Evolutionary conservation across 768 basidiomycete genomes (phyloP).

Genomic region (Pleurotus sapidus): DNA sequence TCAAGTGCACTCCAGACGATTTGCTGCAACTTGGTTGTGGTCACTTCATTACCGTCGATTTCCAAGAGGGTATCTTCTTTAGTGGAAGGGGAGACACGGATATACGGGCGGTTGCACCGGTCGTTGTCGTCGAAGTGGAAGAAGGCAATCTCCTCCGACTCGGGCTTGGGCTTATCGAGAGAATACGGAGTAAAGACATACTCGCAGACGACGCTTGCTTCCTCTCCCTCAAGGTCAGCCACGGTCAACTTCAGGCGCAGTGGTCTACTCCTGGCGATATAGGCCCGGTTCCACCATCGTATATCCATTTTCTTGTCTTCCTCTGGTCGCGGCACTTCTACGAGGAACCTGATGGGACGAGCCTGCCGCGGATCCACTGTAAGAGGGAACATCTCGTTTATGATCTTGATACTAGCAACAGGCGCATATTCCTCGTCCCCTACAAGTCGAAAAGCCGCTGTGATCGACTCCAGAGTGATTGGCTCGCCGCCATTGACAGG

Average conservation of each 20-base stretch:
- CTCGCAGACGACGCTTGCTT: constrained; percentile 35
- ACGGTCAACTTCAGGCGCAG: constrained; percentile 32
- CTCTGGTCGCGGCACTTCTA: constrained; percentile 27
- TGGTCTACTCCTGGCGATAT: constrained; percentile 29
- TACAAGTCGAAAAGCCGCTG: constrained; percentile 31
- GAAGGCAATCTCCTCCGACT: constrained; percentile 22
- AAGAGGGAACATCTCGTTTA: constrained; percentile 24
- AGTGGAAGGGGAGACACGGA: constrained; percentile 21
- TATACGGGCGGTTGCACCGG: constrained; percentile 18
- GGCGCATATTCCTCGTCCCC: constrained; percentile 31
- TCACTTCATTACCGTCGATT: constrained; percentile 21
- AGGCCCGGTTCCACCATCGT: constrained; percentile 31
- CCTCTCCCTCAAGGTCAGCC: constrained; percentile 35
- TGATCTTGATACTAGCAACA: constrained; percentile 22
- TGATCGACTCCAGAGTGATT: constrained; percentile 30
- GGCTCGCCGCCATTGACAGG: constrained; percentile 26
- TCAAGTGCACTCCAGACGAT: constrained; percentile 33
- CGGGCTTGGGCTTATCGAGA: constrained; percentile 20
- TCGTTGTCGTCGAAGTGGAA: constrained; percentile 33
- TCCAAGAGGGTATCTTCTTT: constrained; percentile 16
- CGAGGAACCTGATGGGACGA: constrained; percentile 25
- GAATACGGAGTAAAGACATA: constrained; percentile 30
- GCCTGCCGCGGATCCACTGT: constrained; percentile 37
- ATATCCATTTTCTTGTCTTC: constrained; percentile 27
- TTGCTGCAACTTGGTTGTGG: constrained; percentile 25